Conservation (phyloP, 176 grass and related monocot species). For the Raddia distichophylla region DNA sequence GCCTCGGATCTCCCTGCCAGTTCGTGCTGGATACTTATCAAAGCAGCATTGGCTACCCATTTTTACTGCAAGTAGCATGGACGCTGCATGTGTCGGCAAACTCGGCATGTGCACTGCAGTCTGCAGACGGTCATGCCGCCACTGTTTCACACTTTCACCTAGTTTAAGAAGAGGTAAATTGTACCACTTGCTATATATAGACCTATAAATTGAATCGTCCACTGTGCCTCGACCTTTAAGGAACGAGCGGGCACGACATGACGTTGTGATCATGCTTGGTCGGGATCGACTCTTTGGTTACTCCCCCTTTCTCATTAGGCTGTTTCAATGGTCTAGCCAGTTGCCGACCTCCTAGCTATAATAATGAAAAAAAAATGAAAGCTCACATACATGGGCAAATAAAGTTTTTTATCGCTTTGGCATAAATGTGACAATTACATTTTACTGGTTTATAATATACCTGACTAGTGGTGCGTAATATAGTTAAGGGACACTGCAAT, state of each 20-base stretch:
- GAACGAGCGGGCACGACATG: too few relatives aligned
- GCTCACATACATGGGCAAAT: neutral
- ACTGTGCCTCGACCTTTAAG: too few relatives aligned
- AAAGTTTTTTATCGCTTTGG: too few relatives aligned
- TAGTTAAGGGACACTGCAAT: too few relatives aligned
- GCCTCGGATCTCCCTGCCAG: constrained; percentile 49
- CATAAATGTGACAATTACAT: neutral
- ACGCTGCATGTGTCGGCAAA: constrained; percentile 36
- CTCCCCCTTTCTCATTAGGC: too few relatives aligned
- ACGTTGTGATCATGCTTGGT: too few relatives aligned
- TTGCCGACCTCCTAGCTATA: neutral
- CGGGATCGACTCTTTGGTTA: too few relatives aligned
- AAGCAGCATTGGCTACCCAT: neutral
- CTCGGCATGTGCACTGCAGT: constrained; percentile 18
- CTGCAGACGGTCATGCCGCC: neutral
- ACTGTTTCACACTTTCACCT: neutral
- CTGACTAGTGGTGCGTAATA: neutral
- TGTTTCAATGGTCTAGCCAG: too few relatives aligned
- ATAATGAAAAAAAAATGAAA: too few relatives aligned
- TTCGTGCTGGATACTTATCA: constrained; percentile 16
- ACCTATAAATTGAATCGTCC: too few relatives aligned
- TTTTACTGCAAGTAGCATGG: constrained; percentile 20
- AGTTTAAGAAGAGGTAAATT: neutral
- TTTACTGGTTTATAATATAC: neutral
- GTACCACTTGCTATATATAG: neutral